Conservation (phyloP, 768 basidiomycete species). For the Rhodosporidiobolus sp. region DNA sequence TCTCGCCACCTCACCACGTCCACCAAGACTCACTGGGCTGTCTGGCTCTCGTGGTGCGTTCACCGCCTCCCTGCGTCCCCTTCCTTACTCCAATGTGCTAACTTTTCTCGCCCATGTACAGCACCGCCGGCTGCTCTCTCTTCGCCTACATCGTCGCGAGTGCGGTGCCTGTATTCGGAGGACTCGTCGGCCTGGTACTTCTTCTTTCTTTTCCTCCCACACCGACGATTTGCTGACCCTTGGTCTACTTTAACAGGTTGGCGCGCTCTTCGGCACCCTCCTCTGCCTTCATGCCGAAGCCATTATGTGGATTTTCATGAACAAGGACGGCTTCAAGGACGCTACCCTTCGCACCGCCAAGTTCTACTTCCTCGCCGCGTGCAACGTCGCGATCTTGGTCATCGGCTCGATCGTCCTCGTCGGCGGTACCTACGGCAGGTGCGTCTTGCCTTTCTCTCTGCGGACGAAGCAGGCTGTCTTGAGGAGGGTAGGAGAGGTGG, state of each 20-base stretch:
- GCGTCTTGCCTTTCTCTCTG: too few relatives aligned
- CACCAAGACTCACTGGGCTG: conserved; percentile 33
- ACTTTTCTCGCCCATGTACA: too few relatives aligned
- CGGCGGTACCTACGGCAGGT: conserved; percentile 18
- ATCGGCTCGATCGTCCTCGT: conserved; percentile 25
- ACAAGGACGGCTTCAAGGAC: not conserved
- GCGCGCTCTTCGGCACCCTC: conserved; percentile 28
- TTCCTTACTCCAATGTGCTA: too few relatives aligned
- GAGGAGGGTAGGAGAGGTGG: too few relatives aligned
- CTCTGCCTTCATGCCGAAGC: conserved; percentile 6
- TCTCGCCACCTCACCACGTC: conserved; percentile 33
- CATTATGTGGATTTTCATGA: not conserved
- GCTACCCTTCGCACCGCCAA: not conserved
- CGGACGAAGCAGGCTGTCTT: too few relatives aligned
- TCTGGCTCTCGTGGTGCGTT: conserved; percentile 37
- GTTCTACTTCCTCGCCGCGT: not conserved
- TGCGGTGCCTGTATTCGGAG: conserved; percentile 7
- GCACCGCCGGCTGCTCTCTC: conserved; percentile 23
- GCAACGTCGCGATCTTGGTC: conserved; percentile 18
- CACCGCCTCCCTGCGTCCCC: too few relatives aligned
- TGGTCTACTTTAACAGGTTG: conserved; percentile 14
- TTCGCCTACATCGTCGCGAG: conserved; percentile 35
- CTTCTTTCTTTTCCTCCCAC: conserved; percentile 6
- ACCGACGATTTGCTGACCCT: conserved; percentile 24
- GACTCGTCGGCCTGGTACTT: conserved; percentile 1